These are phyloP conservation scores for Hysterangium stoloniferum DNA, from an alignment of 768 basidiomycete genomes.

Conservation along the genomic window DNA sequence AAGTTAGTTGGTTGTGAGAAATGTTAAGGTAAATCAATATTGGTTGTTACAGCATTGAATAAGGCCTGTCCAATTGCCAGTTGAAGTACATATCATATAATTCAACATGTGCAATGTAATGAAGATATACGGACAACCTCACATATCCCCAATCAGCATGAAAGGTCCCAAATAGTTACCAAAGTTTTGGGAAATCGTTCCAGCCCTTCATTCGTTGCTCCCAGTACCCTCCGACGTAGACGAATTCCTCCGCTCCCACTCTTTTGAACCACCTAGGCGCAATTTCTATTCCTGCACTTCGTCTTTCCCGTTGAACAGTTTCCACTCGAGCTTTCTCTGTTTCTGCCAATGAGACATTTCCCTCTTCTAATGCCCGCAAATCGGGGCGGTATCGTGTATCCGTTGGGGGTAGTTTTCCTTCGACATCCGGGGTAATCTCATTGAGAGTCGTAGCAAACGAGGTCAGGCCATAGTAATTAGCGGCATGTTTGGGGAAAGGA, in stretches of 20 bases:
- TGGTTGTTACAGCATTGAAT: too few relatives aligned
- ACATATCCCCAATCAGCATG: too few relatives aligned
- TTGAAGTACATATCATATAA: too few relatives aligned
- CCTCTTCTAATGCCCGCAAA: constrained; percentile 76
- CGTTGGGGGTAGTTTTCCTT: constrained; percentile 60
- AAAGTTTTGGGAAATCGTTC: constrained; percentile 25
- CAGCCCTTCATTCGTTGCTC: constrained; percentile 60
- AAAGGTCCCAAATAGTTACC: too few relatives aligned
- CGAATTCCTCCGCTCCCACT: constrained; percentile 56
- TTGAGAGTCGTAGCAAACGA: constrained; percentile 73
- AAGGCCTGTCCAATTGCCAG: too few relatives aligned
- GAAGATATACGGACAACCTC: too few relatives aligned
- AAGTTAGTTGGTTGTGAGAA: too few relatives aligned
- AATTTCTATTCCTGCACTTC: constrained; percentile 50
- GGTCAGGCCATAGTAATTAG: constrained; percentile 79
- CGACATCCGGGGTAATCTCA: constrained; percentile 63
- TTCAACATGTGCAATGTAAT: too few relatives aligned
- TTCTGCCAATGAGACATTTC: constrained; percentile 64
- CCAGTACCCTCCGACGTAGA: constrained; percentile 78
- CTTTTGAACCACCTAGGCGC: constrained; percentile 71
- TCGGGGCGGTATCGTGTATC: constrained; percentile 80
- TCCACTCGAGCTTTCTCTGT: constrained; percentile 64
- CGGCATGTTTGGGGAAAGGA: constrained; percentile 63
- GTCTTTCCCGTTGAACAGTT: constrained; percentile 66
- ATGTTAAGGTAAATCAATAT: too few relatives aligned